Evolutionary conservation across 2,329 filamentous ascomycete species (phyloP), one percentile per base, ranked within the genome.

Genomic region (Trichoderma brevicompactum): DNA sequence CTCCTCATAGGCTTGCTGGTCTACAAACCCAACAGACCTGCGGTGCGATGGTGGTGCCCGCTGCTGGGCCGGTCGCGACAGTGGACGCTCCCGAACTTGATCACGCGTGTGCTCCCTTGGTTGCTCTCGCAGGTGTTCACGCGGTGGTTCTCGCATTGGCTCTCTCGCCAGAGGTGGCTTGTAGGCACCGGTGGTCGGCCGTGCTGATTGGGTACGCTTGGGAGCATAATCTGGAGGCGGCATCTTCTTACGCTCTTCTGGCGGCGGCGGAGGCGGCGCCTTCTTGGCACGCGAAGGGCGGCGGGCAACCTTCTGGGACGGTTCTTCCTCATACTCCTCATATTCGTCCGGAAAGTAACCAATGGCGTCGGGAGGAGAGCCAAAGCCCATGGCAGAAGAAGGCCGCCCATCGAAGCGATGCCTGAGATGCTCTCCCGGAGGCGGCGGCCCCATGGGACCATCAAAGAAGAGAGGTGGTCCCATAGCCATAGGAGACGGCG

Each of bases 231-330:
- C 72, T 4, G 82, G 82, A 10, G 83, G 83, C 23, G 84, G 83
- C 82, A 85, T 84, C 36, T 77, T 75, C 56, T 71, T 74, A 38
- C 80, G 77, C 59, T 83, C 82, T 1, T 83, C 80, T 12, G 50
- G 40, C 0, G 81, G 78, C 6, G 76, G 72, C 0, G 81, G 78
- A 6, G 76, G 72, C 0, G 81, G 78, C 7, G 76, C 72, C 63
- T 78, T 81, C 70, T 74, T 79, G 12, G 75, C 75, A 40, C 76
- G 71, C 1, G 83, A 84, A n/a, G 78, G 68, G 23, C 81, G 80
- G 32, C 82, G 78, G 5, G 74, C 54, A 1, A 81, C 66, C 3
- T 72, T 73, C 2, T 67, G 65, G 15, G 76, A 72, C 34, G 77
- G 73, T 5, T 80, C 76, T 10, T 79, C 77, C 28, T 61, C 61